Base-by-base conservation (phyloP, 257 asterid species). In the Scutellaria baicalensis region DNA sequence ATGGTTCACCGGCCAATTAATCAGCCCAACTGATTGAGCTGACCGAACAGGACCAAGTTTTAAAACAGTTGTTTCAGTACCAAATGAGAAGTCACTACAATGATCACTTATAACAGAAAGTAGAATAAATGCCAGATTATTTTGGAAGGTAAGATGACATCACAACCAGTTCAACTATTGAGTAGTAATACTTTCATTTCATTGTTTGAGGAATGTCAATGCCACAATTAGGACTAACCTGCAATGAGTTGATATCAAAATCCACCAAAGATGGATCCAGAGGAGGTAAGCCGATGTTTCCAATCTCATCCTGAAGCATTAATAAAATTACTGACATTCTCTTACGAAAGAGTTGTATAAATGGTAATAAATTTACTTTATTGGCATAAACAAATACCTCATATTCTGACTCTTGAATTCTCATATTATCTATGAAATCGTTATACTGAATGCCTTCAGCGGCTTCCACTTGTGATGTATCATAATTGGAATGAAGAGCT, bases 201-300 rank as follows among this genome's bases (percentile, higher is more conserved):
- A 65, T 8, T 36, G 43, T 57, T 38, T 55, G 63, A 71, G 27
- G 31, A 33, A 59, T 60, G 23, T 39, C 54, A 59, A 47, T 12
- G 71, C 66, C 36, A 61, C 49, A 12, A 65, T 59, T 38, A 59
- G 70, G 20, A 79, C 89, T 40, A 68, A 92, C 97, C 98, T 90
- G 97, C 80, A 92, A 74, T 20, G 96, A 85, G 68, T 59, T 75
- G 79, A 86, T 80, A 83, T 92, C 96, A 74, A 92, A 77, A 74
- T 84, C 84, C 77, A 52, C 73, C 78, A 86, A 57, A 35, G 90
- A 75, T 18, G 83, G 84, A 79, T 87, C 96, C 60, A 83, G 83
- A 77, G 80, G 81, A 58, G 96, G 85, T 35, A 88, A 71, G 64
- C 85, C 86, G 75, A 76, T 72, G 68, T 72, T 78, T 74, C 79